These are phyloP conservation scores for Penicillium sp. DNA, from an alignment of 2,329 filamentous ascomycete species.

Conservation along the genomic window DNA sequence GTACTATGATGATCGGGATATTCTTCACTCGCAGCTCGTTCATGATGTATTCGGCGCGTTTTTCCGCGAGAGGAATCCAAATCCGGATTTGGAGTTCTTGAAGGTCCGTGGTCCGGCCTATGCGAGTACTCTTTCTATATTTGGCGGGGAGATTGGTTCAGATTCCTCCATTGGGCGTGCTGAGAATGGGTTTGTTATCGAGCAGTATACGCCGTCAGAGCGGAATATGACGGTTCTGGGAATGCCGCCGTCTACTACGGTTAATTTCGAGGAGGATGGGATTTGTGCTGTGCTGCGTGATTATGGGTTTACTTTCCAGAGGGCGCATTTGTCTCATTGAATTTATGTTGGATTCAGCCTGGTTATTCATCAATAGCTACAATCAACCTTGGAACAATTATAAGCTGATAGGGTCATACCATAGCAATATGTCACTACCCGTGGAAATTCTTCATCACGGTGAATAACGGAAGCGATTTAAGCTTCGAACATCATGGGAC, in stretches of 20 bases:
- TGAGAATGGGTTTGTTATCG: conserved; percentile 1
- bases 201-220: conserved; percentile 6
- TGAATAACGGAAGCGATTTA: background rate
- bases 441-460: background rate
- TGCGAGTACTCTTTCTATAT: conserved; percentile 11
- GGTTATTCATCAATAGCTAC: background rate
- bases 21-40: conserved; percentile 19
- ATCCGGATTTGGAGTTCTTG: conserved; percentile 16
- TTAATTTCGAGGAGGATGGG: conserved; percentile 10
- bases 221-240: conserved; percentile 14
- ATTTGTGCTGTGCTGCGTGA: conserved; percentile 19
- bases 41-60: conserved; percentile 22
- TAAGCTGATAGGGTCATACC: background rate
- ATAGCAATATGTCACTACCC: background rate
- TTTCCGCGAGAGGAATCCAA: conserved; percentile 17
- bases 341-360: background rate
- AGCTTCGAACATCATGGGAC: background rate
- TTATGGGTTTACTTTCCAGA: conserved; percentile 23
- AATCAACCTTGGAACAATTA: background rate
- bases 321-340: conserved; percentile 11
- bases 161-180: background rate
- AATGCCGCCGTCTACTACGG: conserved; percentile 8
- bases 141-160: background rate
- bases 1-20: conserved; percentile 17
- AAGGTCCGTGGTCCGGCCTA: conserved; percentile 18